These are phyloP conservation scores for Blepharisma stoltei DNA, from an alignment of 73 alveolate genomes.

Conservation along the genomic window DNA sequence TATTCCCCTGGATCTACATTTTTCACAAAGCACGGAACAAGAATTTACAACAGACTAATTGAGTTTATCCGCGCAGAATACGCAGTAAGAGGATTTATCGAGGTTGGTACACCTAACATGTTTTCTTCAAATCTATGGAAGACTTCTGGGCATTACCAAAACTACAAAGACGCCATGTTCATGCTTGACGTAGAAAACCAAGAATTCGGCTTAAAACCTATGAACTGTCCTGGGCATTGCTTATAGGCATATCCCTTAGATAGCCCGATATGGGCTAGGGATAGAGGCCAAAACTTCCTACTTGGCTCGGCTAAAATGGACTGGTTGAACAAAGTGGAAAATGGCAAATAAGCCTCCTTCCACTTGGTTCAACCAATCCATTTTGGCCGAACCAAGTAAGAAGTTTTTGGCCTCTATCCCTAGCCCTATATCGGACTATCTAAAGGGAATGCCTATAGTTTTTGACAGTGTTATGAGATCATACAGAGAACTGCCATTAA, in stretches of 20 bases:
- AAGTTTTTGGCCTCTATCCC: background rate
- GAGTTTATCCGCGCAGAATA: constrained; percentile 94
- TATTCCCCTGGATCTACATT: constrained; percentile 99
- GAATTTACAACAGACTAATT: constrained; percentile 89
- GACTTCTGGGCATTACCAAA: constrained; percentile 99
- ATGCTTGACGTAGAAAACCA: constrained; percentile 94
- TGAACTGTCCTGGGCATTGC: constrained; percentile 99
- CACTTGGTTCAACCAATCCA: too few relatives aligned
- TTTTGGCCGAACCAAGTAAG: background rate
- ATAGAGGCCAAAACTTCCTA: too few relatives aligned
- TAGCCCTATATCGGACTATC: too few relatives aligned
- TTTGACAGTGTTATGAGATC: constrained; percentile 86
- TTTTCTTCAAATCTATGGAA: constrained; percentile 94
- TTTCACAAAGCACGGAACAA: constrained; percentile 91
- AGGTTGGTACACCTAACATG: constrained; percentile 98
- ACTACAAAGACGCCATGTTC: constrained; percentile 97
- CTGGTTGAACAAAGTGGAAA: too few relatives aligned
- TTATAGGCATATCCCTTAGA: background rate
- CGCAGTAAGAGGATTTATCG: constrained; percentile 94
- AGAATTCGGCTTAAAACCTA: constrained; percentile 98
- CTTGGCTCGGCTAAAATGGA: too few relatives aligned
- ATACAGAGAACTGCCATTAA: constrained; percentile 98
- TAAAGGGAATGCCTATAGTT: too few relatives aligned
- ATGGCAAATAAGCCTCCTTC: too few relatives aligned
- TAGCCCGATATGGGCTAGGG: too few relatives aligned